These are phyloP conservation scores for Aureobasidium pullulans DNA, from an alignment of 2,329 filamentous ascomycete species.

Conservation along the genomic window DNA sequence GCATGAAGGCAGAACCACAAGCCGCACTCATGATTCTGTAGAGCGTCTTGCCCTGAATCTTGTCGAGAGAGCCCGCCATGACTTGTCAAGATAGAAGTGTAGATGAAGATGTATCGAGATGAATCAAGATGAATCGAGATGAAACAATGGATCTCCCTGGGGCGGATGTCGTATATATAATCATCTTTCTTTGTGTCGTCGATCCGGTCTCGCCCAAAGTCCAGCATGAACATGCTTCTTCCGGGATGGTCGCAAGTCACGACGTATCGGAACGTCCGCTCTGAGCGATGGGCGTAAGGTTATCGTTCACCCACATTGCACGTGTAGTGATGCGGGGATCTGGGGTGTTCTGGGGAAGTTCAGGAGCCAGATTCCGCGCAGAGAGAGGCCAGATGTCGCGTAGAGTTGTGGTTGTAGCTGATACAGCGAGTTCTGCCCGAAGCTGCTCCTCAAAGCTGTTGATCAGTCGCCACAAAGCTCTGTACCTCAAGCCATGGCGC, in stretches of 20 bases:
- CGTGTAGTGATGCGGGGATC: neutral
- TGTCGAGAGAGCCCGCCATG: conserved; percentile 10
- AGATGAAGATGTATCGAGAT: neutral
- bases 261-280: too few relatives aligned
- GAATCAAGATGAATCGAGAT: neutral
- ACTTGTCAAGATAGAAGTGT: neutral
- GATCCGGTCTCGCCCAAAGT: neutral
- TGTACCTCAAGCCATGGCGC: neutral
- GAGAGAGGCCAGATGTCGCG: neutral
- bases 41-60: conserved; percentile 22
- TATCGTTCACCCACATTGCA: neutral
- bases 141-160: neutral
- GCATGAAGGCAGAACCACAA: conserved; percentile 24
- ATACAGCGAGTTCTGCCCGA: neutral
- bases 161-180: neutral
- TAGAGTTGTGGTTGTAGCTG: neutral
- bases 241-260: neutral
- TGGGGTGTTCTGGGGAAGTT: neutral
- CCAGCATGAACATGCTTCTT: neutral
- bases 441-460: neutral
- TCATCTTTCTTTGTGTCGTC: too few relatives aligned
- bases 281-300: neutral
- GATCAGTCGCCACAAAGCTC: neutral
- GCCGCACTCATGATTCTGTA: conserved; percentile 24
- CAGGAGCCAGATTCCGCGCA: neutral